A percentile compares a stretch with the other conserved stretches of the same genome.
These are phyloP conservation scores for Rhizophagus prolifer DNA, from an alignment of 192 early-diverging fungal genomes.

Conservation along the genomic window DNA sequence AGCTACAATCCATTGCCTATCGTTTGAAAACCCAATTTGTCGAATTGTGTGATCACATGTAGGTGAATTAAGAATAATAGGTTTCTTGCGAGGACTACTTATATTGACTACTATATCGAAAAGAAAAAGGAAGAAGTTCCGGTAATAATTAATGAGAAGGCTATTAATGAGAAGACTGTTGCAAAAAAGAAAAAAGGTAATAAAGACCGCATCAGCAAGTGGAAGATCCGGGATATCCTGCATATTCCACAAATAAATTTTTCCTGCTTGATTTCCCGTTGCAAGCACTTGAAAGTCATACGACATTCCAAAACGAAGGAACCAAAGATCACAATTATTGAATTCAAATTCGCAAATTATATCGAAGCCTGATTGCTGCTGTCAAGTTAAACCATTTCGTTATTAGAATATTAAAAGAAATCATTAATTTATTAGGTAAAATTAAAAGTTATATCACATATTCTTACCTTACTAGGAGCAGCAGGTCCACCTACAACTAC, in stretches of 20 bases:
- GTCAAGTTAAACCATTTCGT: background rate
- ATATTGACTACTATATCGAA: constrained; percentile 7
- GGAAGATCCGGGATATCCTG: background rate
- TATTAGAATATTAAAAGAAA: background rate
- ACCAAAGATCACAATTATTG: constrained; percentile 26
- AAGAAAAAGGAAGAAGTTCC: background rate
- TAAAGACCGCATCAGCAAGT: too few species aligned
- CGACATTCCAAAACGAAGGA: constrained; percentile 24
- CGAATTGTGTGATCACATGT: constrained; percentile 3
- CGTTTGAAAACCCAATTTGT: constrained; percentile 17
- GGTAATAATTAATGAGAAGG: background rate
- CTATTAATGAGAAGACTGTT: background rate
- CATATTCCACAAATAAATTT: constrained; percentile 25
- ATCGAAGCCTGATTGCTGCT: constrained; percentile 14
- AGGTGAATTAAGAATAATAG: background rate
- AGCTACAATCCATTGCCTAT: constrained; percentile 18
- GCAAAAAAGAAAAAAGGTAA: background rate
- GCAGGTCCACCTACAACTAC: constrained; percentile 18
- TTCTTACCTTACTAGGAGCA: background rate
- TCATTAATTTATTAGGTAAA: background rate
- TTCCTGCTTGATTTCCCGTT: constrained; percentile 18
- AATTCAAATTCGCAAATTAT: constrained; percentile 30
- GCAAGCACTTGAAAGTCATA: constrained; percentile 3
- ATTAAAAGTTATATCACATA: background rate
- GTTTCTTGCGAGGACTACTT: background rate